A percentile compares a stretch with the other conserved stretches of the same genome.
These are phyloP conservation scores for Colletotrichum tamarilloi DNA, from an alignment of 2,329 filamentous ascomycete genomes.

Conservation along the genomic window DNA sequence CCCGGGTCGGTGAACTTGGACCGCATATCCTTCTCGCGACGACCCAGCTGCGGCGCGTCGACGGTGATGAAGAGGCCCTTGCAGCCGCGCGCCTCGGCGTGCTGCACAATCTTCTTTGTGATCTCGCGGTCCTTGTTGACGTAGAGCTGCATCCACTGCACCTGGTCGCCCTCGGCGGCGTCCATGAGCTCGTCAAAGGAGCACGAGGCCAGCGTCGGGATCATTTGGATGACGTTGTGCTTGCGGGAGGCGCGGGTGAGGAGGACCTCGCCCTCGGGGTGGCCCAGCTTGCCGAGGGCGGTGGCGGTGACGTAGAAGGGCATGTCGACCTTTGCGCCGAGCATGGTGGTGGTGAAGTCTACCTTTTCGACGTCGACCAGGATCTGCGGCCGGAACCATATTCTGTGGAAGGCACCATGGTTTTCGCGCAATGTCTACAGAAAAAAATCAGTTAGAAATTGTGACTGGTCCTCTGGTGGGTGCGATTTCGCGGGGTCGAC, in stretches of 20 bases:
- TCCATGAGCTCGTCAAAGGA: slow-evolving; percentile 98
- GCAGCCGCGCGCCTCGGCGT: slow-evolving; percentile 92
- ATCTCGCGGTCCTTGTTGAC: slow-evolving; percentile 96
- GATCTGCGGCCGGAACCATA: slow-evolving; percentile 92
- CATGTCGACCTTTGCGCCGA: slow-evolving; percentile 84
- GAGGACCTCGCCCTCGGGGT: slow-evolving; percentile 93
- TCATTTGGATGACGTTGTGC: slow-evolving; percentile 97
- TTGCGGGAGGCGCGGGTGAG: slow-evolving; percentile 85
- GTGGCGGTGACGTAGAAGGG: slow-evolving; percentile 98
- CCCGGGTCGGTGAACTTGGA: slow-evolving; percentile 88
- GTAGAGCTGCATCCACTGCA: slow-evolving; percentile 97
- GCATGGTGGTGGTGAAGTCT: slow-evolving; percentile 91
- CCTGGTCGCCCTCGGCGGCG: slow-evolving; percentile 80
- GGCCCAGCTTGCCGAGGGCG: slow-evolving; percentile 92
- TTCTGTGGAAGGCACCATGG: slow-evolving; percentile 94
- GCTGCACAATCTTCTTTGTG: slow-evolving; percentile 88
- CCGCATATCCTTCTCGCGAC: slow-evolving; percentile 98
- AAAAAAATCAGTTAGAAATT: slow-evolving; percentile 37
- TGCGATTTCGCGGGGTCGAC: slow-evolving; percentile 40
- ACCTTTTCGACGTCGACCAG: slow-evolving; percentile 91
- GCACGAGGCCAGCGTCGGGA: slow-evolving; percentile 95
- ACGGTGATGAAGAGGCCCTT: slow-evolving; percentile 98
- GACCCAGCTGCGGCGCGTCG: slow-evolving; percentile 93
- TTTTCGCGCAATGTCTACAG: slow-evolving; percentile 91
- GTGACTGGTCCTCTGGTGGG: neutral